Conservation (phyloP, 2,329 filamentous ascomycete genomes). For the Aureobasidium leucospermi region DNA sequence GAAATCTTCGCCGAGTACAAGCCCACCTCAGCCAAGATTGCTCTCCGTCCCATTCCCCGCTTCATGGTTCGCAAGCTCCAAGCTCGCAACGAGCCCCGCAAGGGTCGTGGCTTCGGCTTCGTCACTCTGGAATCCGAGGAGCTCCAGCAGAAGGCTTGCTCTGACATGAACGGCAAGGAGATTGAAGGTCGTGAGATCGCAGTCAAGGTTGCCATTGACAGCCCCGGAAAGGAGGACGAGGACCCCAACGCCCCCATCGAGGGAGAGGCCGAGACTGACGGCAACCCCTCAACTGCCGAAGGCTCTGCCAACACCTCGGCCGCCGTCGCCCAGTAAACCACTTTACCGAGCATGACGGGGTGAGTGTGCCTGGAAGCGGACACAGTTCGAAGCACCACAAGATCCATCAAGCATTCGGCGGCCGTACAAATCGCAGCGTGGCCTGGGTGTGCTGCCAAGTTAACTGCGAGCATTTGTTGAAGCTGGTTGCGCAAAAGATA, state of each 20-base stretch:
- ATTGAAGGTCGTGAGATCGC: slow-evolving; percentile 98
- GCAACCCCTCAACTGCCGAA: slow-evolving; percentile 29
- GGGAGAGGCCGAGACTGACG: slow-evolving; percentile 26
- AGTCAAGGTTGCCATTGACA: slow-evolving; percentile 99
- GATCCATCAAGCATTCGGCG: slow-evolving; percentile 1
- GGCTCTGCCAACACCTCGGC: slow-evolving; percentile 23
- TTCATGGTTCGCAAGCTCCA: slow-evolving; percentile 99
- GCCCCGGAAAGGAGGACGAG: slow-evolving; percentile 95
- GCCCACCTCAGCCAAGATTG: slow-evolving; percentile 94
- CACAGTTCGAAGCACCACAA: background rate
- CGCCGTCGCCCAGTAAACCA: slow-evolving; percentile 14
- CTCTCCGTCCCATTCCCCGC: slow-evolving; percentile 92
- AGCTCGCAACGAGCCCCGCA: slow-evolving; percentile 93
- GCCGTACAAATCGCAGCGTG: slow-evolving; percentile 11
- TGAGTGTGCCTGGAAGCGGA: background rate
- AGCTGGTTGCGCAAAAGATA: slow-evolving; percentile 14
- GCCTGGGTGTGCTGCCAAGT: slow-evolving; percentile 10
- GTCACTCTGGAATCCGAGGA: slow-evolving; percentile 94
- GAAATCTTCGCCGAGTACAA: slow-evolving; percentile 92
- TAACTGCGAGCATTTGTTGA: slow-evolving; percentile 12
- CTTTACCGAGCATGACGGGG: background rate
- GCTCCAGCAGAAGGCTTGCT: slow-evolving; percentile 91
- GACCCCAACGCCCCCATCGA: slow-evolving; percentile 46
- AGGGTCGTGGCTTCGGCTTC: slow-evolving; percentile 98
- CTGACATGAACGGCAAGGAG: slow-evolving; percentile 99